Percentiles rank a stretch among this genome's conserved stretches.
phyloP scores from a whole-genome alignment of 1,284 basidiomycete species.

The Tylopilus orsonianus region DNA sequence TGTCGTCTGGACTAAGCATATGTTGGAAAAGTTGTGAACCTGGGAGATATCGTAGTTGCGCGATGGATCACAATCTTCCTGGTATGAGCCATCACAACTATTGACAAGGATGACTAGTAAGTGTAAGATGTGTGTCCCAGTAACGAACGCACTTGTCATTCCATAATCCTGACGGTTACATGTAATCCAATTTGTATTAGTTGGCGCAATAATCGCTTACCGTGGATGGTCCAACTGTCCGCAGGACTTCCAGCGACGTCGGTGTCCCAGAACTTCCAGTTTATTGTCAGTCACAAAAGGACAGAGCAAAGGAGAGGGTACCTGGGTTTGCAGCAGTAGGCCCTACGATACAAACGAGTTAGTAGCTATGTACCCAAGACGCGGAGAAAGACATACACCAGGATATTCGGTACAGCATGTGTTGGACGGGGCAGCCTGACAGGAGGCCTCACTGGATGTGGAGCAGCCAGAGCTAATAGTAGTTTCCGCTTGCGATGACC shows the following conservation, averaged over 20 bases:
- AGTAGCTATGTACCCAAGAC: neutral
- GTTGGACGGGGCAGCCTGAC: conserved; percentile 44
- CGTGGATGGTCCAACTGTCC: conserved; percentile 76
- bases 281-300: conserved; percentile 1
- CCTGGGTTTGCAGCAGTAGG: conserved; percentile 63
- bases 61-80: conserved; percentile 62
- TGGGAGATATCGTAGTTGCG: conserved; percentile 58
- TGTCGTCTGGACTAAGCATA: neutral
- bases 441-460: conserved; percentile 42
- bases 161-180: conserved; percentile 54
- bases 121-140: neutral
- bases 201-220: conserved; percentile 35
- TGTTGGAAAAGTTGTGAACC: conserved; percentile 35
- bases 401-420: conserved; percentile 56
- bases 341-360: conserved; percentile 42
- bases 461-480: conserved; percentile 42
- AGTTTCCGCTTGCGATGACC: conserved; percentile 8
- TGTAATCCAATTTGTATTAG: conserved; percentile 5
- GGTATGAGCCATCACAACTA: conserved; percentile 71
- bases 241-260: conserved; percentile 61
- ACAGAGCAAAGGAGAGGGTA: conserved; percentile 18
- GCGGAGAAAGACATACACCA: conserved; percentile 33
- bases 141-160: conserved; percentile 55
- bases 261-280: conserved; percentile 60
- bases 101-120: neutral